Conservation (phyloP, 2,329 filamentous ascomycete genomes). For the Beauveria scarabaeidicola region DNA sequence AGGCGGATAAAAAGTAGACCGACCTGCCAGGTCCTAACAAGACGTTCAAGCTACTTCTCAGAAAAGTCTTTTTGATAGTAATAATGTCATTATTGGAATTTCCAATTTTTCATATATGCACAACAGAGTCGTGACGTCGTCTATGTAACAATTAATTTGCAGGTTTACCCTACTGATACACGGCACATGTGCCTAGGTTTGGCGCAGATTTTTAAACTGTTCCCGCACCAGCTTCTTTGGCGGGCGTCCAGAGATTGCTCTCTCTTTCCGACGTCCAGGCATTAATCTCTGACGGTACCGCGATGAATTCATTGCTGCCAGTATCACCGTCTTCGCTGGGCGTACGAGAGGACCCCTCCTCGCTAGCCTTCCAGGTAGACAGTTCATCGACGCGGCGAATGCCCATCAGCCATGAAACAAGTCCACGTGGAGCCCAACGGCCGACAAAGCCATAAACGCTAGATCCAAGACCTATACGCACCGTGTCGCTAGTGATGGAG, state of each 20-base stretch:
- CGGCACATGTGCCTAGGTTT: not conserved
- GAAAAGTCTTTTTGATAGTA: not conserved
- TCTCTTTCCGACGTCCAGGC: constrained; percentile 34
- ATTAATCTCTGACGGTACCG: constrained; percentile 35
- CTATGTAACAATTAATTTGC: constrained; percentile 19
- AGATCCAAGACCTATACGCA: constrained; percentile 78
- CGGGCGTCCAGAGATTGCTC: constrained; percentile 36
- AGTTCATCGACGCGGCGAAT: constrained; percentile 54
- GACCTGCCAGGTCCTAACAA: not conserved
- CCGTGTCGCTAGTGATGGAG: constrained; percentile 49
- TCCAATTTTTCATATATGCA: constrained; percentile 14
- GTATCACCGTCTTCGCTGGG: constrained; percentile 28
- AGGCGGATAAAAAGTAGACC: not conserved
- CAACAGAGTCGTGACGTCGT: constrained; percentile 23
- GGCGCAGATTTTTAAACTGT: not conserved
- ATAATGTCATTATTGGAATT: not conserved
- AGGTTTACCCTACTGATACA: constrained; percentile 17
- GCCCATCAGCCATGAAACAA: constrained; percentile 94
- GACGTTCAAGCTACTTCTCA: not conserved
- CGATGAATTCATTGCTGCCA: constrained; percentile 39
- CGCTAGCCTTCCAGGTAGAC: constrained; percentile 42
- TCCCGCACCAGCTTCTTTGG: constrained; percentile 11
- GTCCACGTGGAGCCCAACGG: constrained; percentile 62
- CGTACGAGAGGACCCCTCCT: constrained; percentile 28
- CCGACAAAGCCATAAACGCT: constrained; percentile 80